phyloP scores from a whole-genome alignment of 306 rosid species.

The Senna siamea region DNA sequence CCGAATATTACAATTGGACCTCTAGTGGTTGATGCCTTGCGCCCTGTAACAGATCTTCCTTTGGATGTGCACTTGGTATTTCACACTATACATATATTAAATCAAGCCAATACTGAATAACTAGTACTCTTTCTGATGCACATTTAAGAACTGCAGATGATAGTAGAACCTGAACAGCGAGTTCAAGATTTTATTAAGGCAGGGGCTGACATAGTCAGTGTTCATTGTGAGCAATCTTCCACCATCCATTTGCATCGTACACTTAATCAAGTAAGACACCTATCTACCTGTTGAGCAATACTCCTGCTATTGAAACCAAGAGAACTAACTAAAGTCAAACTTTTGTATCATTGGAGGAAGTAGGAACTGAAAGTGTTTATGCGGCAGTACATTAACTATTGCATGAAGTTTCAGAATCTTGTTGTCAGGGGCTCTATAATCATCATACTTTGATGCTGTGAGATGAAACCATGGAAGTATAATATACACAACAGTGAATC shows the following conservation, averaged over 20 bases:
- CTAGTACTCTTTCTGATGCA: conserved; percentile 40
- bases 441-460: too few species aligned
- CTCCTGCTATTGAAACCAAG: conserved; percentile 29
- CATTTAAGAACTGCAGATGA: conserved; percentile 67
- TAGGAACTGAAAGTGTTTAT: too few species aligned
- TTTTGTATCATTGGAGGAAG: neutral
- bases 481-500: conserved; percentile 13
- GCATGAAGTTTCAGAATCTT: conserved; percentile 29
- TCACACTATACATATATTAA: conserved; percentile 30
- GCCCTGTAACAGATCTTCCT: conserved; percentile 99
- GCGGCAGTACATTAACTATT: too few species aligned
- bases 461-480: neutral
- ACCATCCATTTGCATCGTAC: conserved; percentile 99
- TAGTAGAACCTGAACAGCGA: conserved; percentile 95
- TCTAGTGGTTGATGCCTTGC: conserved; percentile 93
- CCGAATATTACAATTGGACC: conserved; percentile 99
- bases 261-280: conserved; percentile 63
- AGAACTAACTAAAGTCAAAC: conserved; percentile 20
- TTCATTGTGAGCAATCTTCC: conserved; percentile 90
- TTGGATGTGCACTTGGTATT: conserved; percentile 97
- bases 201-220: conserved; percentile 98
- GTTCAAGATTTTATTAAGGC: conserved; percentile 99
- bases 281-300: neutral
- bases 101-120: conserved; percentile 3
- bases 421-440: conserved; percentile 13